phyloP scores from a whole-genome alignment of 2,329 filamentous ascomycete genomes.

The Leptoxyphium fumago region DNA sequence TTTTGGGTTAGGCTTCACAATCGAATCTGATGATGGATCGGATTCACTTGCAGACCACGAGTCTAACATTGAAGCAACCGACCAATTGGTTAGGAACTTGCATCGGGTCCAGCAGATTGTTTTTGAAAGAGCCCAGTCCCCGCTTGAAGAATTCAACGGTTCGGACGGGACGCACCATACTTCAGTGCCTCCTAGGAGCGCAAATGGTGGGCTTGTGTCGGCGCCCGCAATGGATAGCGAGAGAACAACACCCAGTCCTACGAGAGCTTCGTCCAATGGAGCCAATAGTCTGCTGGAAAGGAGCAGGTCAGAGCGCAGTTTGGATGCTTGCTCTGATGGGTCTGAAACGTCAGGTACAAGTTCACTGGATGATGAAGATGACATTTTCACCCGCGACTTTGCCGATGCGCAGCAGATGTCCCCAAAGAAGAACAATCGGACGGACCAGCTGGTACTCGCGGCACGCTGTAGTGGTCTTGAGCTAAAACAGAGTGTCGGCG shows the following conservation, averaged over 20 bases:
- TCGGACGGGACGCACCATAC: background rate
- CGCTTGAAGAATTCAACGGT: background rate
- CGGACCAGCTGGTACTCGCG: constrained; percentile 6
- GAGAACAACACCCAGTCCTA: constrained; percentile 10
- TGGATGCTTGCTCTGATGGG: background rate
- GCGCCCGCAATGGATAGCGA: background rate
- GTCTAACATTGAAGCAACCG: background rate
- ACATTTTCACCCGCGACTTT: constrained; percentile 6
- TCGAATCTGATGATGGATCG: background rate
- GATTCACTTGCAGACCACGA: background rate
- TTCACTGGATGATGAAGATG: background rate
- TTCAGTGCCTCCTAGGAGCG: background rate
- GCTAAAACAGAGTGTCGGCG: background rate
- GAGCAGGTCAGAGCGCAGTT: constrained; percentile 4
- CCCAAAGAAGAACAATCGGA: constrained; percentile 2
- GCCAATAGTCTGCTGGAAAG: constrained; percentile 8
- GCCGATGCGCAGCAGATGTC: constrained; percentile 1
- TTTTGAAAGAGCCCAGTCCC: background rate
- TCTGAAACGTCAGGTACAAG: background rate
- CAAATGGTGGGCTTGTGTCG: background rate
- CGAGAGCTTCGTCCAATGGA: constrained; percentile 13
- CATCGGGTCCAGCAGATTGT: background rate
- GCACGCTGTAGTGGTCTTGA: constrained; percentile 7
- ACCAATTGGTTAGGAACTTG: background rate
- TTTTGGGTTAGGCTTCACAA: background rate